phyloP scores from a whole-genome alignment of 2,329 filamentous ascomycete species.

The Microdochium nivale region DNA sequence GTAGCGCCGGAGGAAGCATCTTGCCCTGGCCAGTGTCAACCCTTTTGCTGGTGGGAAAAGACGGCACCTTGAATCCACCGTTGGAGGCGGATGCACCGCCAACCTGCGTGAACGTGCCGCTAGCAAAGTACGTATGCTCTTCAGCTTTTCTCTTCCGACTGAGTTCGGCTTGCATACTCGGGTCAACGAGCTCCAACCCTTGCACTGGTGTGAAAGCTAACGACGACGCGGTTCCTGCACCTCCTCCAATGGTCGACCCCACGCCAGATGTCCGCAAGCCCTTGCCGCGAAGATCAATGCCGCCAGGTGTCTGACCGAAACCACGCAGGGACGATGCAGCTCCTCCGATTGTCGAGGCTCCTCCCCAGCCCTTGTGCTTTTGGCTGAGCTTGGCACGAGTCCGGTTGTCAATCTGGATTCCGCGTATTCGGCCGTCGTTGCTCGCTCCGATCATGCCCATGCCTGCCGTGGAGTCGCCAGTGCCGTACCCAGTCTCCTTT shows the following conservation, averaged over 20 bases:
- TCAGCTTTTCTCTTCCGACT: conserved; percentile 88
- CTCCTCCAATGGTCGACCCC: conserved; percentile 57
- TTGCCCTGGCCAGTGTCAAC: conserved; percentile 55
- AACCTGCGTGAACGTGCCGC: conserved; percentile 92
- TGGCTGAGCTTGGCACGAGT: conserved; percentile 89
- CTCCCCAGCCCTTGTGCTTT: conserved; percentile 94
- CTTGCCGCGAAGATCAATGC: conserved; percentile 65
- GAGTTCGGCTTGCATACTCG: conserved; percentile 80
- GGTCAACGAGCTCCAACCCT: conserved; percentile 89
- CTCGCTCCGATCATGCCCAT: conserved; percentile 84
- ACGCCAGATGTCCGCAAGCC: conserved; percentile 78
- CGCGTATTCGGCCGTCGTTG: conserved; percentile 82
- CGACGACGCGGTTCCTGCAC: conserved; percentile 70
- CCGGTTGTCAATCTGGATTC: conserved; percentile 82
- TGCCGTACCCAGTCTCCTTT: conserved; percentile 83
- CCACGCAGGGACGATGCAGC: conserved; percentile 75
- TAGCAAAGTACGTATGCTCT: conserved; percentile 93
- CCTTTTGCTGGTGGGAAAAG: conserved; percentile 66
- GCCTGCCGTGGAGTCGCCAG: conserved; percentile 75
- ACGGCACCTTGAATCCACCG: conserved; percentile 75
- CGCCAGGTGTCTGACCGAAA: conserved; percentile 57
- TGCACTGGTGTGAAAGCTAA: conserved; percentile 93
- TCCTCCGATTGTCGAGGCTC: conserved; percentile 53
- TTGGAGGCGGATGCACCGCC: conserved; percentile 30
- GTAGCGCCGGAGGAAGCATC: conserved; percentile 23